These are phyloP conservation scores for Populus ilicifolia DNA, from an alignment of 345 rosid genomes.

Conservation along the genomic window DNA sequence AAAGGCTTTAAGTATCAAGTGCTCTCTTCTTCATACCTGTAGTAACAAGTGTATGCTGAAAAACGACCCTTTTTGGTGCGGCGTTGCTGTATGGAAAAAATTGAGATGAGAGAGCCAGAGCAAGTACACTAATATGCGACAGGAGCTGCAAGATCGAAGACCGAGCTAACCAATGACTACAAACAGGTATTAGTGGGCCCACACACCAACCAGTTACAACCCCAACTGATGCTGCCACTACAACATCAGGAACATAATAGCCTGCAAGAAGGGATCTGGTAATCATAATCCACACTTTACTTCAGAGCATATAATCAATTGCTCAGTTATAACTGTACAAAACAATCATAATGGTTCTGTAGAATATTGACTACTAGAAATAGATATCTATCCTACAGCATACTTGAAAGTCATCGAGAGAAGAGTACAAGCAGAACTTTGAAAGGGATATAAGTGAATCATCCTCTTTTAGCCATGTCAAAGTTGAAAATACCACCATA, in stretches of 20 bases:
- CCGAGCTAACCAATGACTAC: slow-evolving; percentile 76
- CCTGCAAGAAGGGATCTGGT: slow-evolving; percentile 49
- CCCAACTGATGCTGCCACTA: slow-evolving; percentile 71
- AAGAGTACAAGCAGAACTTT: not conserved
- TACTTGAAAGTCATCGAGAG: not conserved
- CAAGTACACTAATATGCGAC: slow-evolving; percentile 61
- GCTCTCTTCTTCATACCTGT: slow-evolving; percentile 47
- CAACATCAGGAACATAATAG: slow-evolving; percentile 58
- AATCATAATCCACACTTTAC: not conserved
- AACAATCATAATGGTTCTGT: not conserved
- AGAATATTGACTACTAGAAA: not conserved
- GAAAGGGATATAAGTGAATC: not conserved
- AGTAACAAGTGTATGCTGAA: slow-evolving; percentile 74
- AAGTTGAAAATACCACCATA: not conserved
- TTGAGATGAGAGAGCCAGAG: slow-evolving; percentile 80
- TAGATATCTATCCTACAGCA: not conserved
- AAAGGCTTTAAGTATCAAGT: not conserved
- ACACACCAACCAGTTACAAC: slow-evolving; percentile 68
- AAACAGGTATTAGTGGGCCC: slow-evolving; percentile 77
- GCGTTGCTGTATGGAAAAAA: slow-evolving; percentile 82
- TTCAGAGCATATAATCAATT: not conserved
- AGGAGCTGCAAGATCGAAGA: slow-evolving; percentile 65
- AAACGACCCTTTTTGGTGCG: slow-evolving; percentile 88
- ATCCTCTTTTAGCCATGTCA: not conserved
- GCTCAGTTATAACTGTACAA: not conserved